Evolutionary conservation across 1,284 basidiomycete species (phyloP).

Genomic region (Malassezia restricta): DNA sequence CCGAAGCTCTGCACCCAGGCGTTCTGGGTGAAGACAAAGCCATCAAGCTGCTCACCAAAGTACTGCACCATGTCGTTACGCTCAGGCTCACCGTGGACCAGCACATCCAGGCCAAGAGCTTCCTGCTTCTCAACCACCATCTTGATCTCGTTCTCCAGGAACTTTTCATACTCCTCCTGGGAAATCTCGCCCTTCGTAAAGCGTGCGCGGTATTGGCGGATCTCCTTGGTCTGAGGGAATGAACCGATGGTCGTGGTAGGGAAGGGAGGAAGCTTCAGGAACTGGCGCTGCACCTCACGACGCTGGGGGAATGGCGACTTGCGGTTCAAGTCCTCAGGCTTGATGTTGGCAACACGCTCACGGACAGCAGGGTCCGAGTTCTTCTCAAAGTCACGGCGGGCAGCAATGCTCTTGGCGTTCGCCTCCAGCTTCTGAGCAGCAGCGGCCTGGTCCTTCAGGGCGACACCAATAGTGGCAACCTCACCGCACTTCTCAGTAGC

Average conservation of each 20-base stretch:
- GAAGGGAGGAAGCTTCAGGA: constrained; percentile 87
- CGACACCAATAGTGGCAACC: constrained; percentile 67
- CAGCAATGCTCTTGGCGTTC: constrained; percentile 82
- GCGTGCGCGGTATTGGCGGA: constrained; percentile 48
- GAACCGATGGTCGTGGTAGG: constrained; percentile 98
- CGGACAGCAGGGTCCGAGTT: constrained; percentile 90
- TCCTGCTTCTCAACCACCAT: constrained; percentile 91
- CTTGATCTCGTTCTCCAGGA: constrained; percentile 98
- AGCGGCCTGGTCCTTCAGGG: constrained; percentile 29
- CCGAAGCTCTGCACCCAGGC: constrained; percentile 96
- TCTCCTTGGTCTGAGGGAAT: constrained; percentile 95
- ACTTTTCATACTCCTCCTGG: constrained; percentile 80
- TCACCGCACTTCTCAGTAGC: constrained; percentile 91
- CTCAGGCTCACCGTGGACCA: constrained; percentile 98
- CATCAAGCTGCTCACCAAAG: constrained; percentile 91
- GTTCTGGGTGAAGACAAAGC: constrained; percentile 96
- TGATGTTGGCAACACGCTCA: constrained; percentile 86
- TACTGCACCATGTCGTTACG: constrained; percentile 99
- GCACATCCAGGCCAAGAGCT: constrained; percentile 83
- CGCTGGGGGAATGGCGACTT: constrained; percentile 79
- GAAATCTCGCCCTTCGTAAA: constrained; percentile 83
- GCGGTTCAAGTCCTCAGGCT: constrained; percentile 73
- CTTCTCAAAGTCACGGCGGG: constrained; percentile 88
- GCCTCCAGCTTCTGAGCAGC: constrained; percentile 29
- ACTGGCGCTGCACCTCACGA: constrained; percentile 75